A percentile compares a stretch with the other conserved stretches of the same genome.
Conservation (phyloP, 148 eudicot species). For the Camellia sinensis region DNA sequence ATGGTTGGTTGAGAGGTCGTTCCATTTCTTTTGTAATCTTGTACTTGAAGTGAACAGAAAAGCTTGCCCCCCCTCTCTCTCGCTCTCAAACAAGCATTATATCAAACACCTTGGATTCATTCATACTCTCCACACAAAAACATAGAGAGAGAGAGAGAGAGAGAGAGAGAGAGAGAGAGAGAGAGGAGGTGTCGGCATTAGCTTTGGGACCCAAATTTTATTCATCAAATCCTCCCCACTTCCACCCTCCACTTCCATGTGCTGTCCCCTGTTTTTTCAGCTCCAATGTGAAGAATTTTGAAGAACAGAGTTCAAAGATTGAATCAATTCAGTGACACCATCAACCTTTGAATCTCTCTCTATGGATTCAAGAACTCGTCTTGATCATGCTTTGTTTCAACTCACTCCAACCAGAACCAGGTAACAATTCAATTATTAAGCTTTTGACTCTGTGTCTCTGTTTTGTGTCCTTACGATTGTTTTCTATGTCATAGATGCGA, state of each 20-base stretch:
- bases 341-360: neutral
- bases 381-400: slow-evolving; percentile 73
- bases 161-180: neutral
- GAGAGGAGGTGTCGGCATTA: slow-evolving; percentile 6
- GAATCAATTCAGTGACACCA: neutral
- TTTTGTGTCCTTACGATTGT: neutral
- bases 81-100: neutral
- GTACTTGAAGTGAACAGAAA: slow-evolving; percentile 2
- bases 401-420: slow-evolving; percentile 90
- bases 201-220: slow-evolving; percentile 11
- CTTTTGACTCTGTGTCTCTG: neutral
- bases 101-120: slow-evolving; percentile 5
- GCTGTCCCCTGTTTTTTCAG: slow-evolving; percentile 13
- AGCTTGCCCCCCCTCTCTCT: neutral
- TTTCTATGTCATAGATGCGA: slow-evolving; percentile 51
- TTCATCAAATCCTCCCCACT: slow-evolving; percentile 15
- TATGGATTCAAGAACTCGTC: slow-evolving; percentile 61
- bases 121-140: neutral
- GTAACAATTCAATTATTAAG: slow-evolving; percentile 22
- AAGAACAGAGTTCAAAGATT: neutral
- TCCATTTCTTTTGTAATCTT: neutral
- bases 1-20: slow-evolving; percentile 7
- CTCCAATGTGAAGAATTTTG: slow-evolving; percentile 13
- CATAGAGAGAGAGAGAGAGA: neutral
- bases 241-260: slow-evolving; percentile 7